Base-by-base conservation (phyloP, 345 rosid species). In the Eucalyptus leucophloia region DNA sequence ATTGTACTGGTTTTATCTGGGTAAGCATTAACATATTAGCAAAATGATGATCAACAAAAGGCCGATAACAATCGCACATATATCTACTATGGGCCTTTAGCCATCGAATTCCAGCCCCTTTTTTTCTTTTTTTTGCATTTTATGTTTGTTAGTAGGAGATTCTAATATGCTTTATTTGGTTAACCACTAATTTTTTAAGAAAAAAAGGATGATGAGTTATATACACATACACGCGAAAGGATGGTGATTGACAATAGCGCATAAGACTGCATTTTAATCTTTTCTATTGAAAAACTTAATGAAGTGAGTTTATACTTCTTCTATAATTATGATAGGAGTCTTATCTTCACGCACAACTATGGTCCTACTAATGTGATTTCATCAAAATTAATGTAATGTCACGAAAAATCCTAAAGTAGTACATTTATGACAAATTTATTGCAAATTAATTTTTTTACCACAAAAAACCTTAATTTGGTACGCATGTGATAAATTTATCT, bases 391-490 rank as follows among this genome's bases (percentile, higher is more conserved):
- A 51, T 0, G 9, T 17, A 51, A 7, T 51, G 8, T 18, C 1
- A 51, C 2, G 1, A 18, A 51, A 51, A 51, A 17, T 51, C 1
- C 1, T 4, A 51, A 51, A 51, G 1, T 17, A 51, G 2, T 53
- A 3, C 1, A 53, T 53, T 19, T 53, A 4, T 53, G 0, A 53
- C 0, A 53, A 53, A 53, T 8, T 19, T 53, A 53, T 2, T 0
- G 0, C 0, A 53, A 53, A 19, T 1, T 19, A 53, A 19, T 53
- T 53, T 53, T 19, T 53, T 19, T 7, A 19, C 4, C 24, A 19
- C 9, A 51, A 51, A 17, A 51, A 3, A 2, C 8, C 7, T 51
- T 7, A 51, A 51, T 17, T 0, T 6, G 0, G 54, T 16, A 51
- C 0, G 3, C 4, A 3, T 51, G 0, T 51, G 4, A 51, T 6